These are phyloP conservation scores for Pseudodiploospora longispora DNA, from an alignment of 2,329 filamentous ascomycete species.

Conservation along the genomic window DNA sequence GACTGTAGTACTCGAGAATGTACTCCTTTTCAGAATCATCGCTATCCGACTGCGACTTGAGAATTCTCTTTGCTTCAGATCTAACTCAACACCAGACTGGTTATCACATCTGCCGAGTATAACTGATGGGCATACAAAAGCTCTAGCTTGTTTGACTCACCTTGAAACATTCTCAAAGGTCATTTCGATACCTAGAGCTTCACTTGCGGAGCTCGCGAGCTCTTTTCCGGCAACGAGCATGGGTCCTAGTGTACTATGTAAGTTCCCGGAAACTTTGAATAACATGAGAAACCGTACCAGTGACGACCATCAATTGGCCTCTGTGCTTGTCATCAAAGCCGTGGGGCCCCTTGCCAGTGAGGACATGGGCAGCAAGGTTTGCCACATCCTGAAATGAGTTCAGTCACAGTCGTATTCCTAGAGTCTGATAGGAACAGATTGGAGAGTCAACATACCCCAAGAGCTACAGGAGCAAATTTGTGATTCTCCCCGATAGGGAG, in stretches of 20 bases:
- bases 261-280: not conserved
- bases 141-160: constrained; percentile 1
- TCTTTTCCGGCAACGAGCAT: constrained; percentile 38
- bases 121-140: not conserved
- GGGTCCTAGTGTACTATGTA: constrained; percentile 25
- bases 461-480: constrained; percentile 41
- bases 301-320: constrained; percentile 45
- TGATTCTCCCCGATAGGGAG: constrained; percentile 38
- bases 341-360: constrained; percentile 38
- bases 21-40: constrained; percentile 36
- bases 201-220: constrained; percentile 36
- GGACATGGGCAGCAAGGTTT: constrained; percentile 38
- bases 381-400: constrained; percentile 31
- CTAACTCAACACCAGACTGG: not conserved
- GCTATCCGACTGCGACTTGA: constrained; percentile 7
- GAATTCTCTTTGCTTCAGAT: constrained; percentile 8
- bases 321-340: constrained; percentile 42
- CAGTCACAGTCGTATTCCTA: not conserved
- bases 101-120: not conserved
- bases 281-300: constrained; percentile 22
- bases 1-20: constrained; percentile 43
- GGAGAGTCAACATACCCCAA: constrained; percentile 26
- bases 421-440: not conserved
- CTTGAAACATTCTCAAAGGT: constrained; percentile 17
- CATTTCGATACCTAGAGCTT: constrained; percentile 31